Percentiles rank a stretch among this genome's conserved stretches.
Conservation (phyloP, 805 yeast genomes). For the Candida cerambycidarum region DNA sequence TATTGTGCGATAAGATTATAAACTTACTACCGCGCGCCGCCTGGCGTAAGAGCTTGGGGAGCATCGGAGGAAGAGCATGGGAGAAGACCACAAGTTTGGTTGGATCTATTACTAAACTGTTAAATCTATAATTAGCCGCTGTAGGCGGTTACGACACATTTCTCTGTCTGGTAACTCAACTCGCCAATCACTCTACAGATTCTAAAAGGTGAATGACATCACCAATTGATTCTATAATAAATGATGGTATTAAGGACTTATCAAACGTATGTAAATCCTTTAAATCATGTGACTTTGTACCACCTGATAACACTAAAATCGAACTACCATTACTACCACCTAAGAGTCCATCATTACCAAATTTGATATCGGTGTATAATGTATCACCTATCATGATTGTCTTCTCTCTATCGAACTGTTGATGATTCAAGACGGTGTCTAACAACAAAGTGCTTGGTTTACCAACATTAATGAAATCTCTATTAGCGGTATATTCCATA, state of each 20-base stretch:
- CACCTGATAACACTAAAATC: slow-evolving; percentile 38
- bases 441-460: slow-evolving; percentile 36
- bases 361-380: slow-evolving; percentile 42
- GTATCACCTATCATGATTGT: slow-evolving; percentile 45
- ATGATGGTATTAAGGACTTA: slow-evolving; percentile 25
- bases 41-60: no score
- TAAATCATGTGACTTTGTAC: slow-evolving; percentile 29
- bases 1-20: no score
- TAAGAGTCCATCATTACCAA: slow-evolving; percentile 40
- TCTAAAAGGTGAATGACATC: slow-evolving; percentile 17
- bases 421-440: slow-evolving; percentile 27
- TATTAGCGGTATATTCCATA: slow-evolving; percentile 35
- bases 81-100: no score
- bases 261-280: slow-evolving; percentile 8
- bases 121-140: no score
- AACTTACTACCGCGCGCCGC: no score
- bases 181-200: no score
- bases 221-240: slow-evolving; percentile 33
- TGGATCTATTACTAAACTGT: no score
- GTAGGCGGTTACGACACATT: no score
- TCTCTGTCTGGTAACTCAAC: no score
- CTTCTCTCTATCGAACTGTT: slow-evolving; percentile 24
- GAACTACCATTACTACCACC: slow-evolving; percentile 31
- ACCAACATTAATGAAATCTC: slow-evolving; percentile 37
- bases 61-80: no score